These are phyloP conservation scores for Actinomucor elegans DNA, from an alignment of 371 early-diverging fungal genomes.

Conservation along the genomic window DNA sequence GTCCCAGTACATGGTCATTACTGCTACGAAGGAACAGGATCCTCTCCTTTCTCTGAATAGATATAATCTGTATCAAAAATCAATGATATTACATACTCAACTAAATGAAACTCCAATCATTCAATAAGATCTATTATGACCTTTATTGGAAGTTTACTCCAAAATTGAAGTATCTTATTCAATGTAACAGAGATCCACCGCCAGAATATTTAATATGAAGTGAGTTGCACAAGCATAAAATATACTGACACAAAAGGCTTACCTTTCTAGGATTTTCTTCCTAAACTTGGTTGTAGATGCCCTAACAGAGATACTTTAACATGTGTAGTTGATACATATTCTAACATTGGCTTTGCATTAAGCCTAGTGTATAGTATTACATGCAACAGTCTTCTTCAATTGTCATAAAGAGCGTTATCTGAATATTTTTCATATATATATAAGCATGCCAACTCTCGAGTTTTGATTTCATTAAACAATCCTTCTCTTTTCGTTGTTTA, in stretches of 20 bases:
- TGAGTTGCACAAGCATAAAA: background rate
- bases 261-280: conserved; percentile 12
- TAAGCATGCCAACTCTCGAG: no score
- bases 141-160: conserved; percentile 5
- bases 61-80: no score
- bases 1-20: no score
- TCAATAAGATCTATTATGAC: background rate
- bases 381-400: no score
- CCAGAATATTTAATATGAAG: background rate
- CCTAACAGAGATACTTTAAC: conserved; percentile 5
- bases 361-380: no score
- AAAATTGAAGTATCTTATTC: background rate
- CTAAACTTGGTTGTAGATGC: conserved; percentile 9
- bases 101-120: no score
- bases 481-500: background rate
- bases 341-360: no score
- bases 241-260: background rate
- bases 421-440: conserved; percentile 3
- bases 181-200: background rate
- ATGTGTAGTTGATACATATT: background rate
- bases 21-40: no score
- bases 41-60: no score
- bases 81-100: no score
- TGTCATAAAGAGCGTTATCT: no score
- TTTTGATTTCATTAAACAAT: background rate